These are phyloP conservation scores for Irpex sp. DNA, from an alignment of 1,284 basidiomycete species.

Conservation along the genomic window DNA sequence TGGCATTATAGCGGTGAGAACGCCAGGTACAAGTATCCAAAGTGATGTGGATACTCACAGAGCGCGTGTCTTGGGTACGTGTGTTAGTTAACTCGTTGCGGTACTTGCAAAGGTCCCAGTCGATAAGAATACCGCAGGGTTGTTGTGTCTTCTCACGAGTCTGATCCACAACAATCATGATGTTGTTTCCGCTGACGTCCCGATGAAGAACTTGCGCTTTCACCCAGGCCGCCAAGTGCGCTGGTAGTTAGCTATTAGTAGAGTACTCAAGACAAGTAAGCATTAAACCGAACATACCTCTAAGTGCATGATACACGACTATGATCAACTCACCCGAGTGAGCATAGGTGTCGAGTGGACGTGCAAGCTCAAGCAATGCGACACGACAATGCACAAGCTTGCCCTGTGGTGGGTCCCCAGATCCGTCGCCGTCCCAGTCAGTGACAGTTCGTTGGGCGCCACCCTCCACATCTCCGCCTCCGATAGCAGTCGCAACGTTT, in stretches of 20 bases:
- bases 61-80: not conserved
- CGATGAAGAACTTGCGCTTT: conserved; percentile 13
- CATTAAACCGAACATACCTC: not conserved
- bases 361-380: conserved; percentile 1
- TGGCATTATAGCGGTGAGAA: not conserved
- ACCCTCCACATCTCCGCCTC: not conserved
- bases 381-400: not conserved
- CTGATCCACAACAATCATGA: conserved; percentile 5
- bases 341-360: not conserved
- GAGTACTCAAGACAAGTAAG: not conserved
- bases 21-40: not conserved
- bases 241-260: not conserved
- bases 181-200: conserved; percentile 15
- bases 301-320: not conserved
- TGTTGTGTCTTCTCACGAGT: not conserved
- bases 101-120: conserved; percentile 16
- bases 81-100: not conserved
- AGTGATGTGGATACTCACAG: not conserved
- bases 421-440: not conserved
- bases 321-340: not conserved
- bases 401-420: no score
- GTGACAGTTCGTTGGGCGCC: not conserved
- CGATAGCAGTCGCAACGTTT: not conserved
- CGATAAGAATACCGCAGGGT: conserved; percentile 9
- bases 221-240: conserved; percentile 9